Conservation (phyloP, 2,329 filamentous ascomycete genomes). For the Mycosphaerella sp. region DNA sequence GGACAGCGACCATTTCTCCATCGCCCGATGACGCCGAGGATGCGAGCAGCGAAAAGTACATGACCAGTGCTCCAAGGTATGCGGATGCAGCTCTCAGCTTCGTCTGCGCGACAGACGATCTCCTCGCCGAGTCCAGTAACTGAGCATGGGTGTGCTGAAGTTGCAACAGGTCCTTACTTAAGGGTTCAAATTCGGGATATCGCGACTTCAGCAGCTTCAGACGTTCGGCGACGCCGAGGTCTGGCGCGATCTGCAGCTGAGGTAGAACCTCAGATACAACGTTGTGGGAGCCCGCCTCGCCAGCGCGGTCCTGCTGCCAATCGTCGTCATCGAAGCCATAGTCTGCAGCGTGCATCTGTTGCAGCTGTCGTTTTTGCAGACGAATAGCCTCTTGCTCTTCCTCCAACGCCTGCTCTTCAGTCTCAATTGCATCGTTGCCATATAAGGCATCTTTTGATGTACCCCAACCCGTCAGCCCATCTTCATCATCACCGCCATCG, state of each 20-base stretch:
- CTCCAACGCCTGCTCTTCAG: constrained; percentile 69
- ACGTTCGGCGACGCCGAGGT: constrained; percentile 69
- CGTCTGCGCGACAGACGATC: constrained; percentile 35
- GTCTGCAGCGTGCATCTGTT: constrained; percentile 83
- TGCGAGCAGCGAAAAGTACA: constrained; percentile 93
- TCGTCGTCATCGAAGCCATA: constrained; percentile 89
- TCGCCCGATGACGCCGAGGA: constrained; percentile 60
- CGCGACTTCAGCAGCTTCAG: constrained; percentile 67
- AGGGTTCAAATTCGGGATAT: constrained; percentile 87
- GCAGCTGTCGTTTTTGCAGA: constrained; percentile 82
- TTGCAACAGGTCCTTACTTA: constrained; percentile 72
- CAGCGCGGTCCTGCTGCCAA: constrained; percentile 56
- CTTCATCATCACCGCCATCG: constrained; percentile 32
- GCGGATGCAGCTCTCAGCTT: constrained; percentile 77
- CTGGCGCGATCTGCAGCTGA: constrained; percentile 71
- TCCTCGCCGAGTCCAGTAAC: constrained; percentile 14
- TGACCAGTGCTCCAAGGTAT: constrained; percentile 77
- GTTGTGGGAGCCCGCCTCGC: constrained; percentile 41
- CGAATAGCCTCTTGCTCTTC: constrained; percentile 87
- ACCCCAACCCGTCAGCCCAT: constrained; percentile 22
- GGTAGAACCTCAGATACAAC: constrained; percentile 83
- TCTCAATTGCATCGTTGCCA: constrained; percentile 70
- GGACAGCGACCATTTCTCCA: constrained; percentile 51
- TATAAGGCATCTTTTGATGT: constrained; percentile 63
- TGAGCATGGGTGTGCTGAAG: constrained; percentile 47